phyloP scores from a whole-genome alignment of 164 flowering plant genomes.

The Platanus orientalis region DNA sequence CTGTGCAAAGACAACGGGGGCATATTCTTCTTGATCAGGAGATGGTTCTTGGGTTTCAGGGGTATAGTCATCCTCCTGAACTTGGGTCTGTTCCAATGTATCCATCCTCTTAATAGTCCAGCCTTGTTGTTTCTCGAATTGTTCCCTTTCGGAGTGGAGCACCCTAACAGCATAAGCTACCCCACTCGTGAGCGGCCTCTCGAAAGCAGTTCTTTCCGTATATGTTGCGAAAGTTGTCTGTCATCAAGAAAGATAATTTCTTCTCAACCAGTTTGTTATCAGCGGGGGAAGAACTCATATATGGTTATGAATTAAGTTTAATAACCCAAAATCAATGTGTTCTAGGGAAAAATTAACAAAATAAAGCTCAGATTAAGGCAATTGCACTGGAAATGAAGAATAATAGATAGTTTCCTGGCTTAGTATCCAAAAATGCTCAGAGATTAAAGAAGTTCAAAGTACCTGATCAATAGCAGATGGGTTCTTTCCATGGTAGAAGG shows the following conservation, averaged over 20 bases:
- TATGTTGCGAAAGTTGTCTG: conserved; percentile 84
- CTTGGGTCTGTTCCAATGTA: conserved; percentile 50
- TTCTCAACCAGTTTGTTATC: neutral
- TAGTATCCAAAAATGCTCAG: conserved; percentile 2
- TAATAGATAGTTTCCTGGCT: neutral
- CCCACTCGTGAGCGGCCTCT: conserved; percentile 94
- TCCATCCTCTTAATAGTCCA: conserved; percentile 94
- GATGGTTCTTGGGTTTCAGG: conserved; percentile 57
- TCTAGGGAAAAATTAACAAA: neutral
- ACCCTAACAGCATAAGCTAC: conserved; percentile 97
- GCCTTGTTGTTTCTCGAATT: conserved; percentile 83
- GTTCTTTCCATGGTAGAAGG: conserved; percentile 73
- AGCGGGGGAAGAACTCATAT: neutral
- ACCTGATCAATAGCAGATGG: conserved; percentile 97
- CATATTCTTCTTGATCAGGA: conserved; percentile 85
- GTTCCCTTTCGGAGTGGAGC: conserved; percentile 78
- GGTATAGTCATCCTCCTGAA: conserved; percentile 59
- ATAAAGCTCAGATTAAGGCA: neutral
- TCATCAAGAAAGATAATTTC: conserved; percentile 22
- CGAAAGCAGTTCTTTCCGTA: conserved; percentile 88
- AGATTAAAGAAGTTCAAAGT: conserved; percentile 14
- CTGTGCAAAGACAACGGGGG: conserved; percentile 97
- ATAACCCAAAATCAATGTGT: too few species aligned
- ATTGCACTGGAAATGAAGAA: neutral
- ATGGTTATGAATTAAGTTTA: too few species aligned